A percentile compares a stretch with the other conserved stretches of the same genome.
Conservation (phyloP, 352 stramenopile genomes). For the Thalassiosira livingstoniorum region DNA sequence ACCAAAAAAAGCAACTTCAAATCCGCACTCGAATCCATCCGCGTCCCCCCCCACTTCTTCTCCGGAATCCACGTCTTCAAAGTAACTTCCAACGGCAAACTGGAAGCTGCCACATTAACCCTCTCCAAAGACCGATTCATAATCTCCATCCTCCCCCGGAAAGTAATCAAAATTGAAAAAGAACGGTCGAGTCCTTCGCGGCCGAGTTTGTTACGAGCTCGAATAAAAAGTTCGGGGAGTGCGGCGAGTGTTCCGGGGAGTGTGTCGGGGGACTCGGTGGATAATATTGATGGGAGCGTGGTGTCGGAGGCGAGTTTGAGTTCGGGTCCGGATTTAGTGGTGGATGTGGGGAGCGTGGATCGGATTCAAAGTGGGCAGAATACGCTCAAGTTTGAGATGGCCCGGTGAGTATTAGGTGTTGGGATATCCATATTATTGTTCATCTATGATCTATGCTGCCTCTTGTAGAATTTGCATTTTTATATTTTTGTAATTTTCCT, state of each 20-base stretch:
- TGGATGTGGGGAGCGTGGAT: slow-evolving; percentile 73
- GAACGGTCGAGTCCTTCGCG: slow-evolving; percentile 9
- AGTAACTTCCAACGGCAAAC: slow-evolving; percentile 46
- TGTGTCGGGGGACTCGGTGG: slow-evolving; percentile 41
- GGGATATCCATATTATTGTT: too few relatives aligned
- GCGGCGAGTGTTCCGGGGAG: slow-evolving; percentile 28
- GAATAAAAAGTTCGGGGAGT: slow-evolving; percentile 30
- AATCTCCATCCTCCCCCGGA: slow-evolving; percentile 48
- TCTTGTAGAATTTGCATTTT: too few relatives aligned
- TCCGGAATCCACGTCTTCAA: slow-evolving; percentile 53
- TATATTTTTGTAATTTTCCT: too few relatives aligned
- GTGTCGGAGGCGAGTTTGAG: slow-evolving; percentile 10
- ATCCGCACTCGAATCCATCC: slow-evolving; percentile 51
- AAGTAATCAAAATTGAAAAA: slow-evolving; percentile 29
- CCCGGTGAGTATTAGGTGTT: slow-evolving; percentile 48
- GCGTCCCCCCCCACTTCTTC: slow-evolving; percentile 36
- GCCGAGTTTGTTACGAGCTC: slow-evolving; percentile 38
- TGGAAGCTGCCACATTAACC: slow-evolving; percentile 46
- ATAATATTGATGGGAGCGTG: slow-evolving; percentile 13
- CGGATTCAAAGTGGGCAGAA: slow-evolving; percentile 80
- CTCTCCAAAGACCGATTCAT: slow-evolving; percentile 58
- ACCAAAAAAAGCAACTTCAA: slow-evolving; percentile 55
- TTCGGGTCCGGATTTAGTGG: slow-evolving; percentile 58
- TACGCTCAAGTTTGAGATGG: slow-evolving; percentile 74
- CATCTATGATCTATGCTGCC: too few relatives aligned